Conservation (phyloP, 148 eudicot species). For the Camellia japonica region DNA sequence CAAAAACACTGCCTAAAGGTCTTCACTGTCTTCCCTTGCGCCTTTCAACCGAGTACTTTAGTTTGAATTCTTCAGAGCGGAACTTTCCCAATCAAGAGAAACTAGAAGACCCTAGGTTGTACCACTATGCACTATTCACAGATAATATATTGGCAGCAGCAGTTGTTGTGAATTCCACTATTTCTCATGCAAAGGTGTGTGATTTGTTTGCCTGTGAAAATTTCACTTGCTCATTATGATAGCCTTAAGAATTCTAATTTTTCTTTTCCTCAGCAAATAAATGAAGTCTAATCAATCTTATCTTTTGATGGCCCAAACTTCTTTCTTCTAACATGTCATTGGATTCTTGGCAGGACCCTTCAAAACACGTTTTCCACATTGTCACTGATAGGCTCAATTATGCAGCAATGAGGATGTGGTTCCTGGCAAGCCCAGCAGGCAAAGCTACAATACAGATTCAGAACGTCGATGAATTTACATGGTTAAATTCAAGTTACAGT, state of each 20-base stretch:
- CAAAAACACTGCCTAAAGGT: conserved; percentile 94
- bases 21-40: conserved; percentile 97
- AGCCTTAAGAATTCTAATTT: neutral
- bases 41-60: conserved; percentile 77
- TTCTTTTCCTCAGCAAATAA: neutral
- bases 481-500: conserved; percentile 86
- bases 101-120: conserved; percentile 64
- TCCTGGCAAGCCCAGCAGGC: conserved; percentile 64
- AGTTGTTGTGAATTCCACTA: conserved; percentile 88
- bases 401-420: conserved; percentile 99
- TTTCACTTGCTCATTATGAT: neutral
- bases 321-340: neutral
- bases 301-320: neutral
- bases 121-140: conserved; percentile 89
- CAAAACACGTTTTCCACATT: conserved; percentile 79
- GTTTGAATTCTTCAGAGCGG: conserved; percentile 57
- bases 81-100: conserved; percentile 65
- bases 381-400: conserved; percentile 87
- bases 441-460: conserved; percentile 72
- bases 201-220: neutral
- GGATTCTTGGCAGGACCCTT: conserved; percentile 55
- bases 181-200: conserved; percentile 78
- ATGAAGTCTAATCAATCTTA: neutral
- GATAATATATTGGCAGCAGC: conserved; percentile 93
- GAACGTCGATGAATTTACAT: conserved; percentile 80